A percentile compares a stretch with the other conserved stretches of the same genome.
Conservation (phyloP, 2,329 filamentous ascomycete genomes). For the Cladosporium sp. region DNA sequence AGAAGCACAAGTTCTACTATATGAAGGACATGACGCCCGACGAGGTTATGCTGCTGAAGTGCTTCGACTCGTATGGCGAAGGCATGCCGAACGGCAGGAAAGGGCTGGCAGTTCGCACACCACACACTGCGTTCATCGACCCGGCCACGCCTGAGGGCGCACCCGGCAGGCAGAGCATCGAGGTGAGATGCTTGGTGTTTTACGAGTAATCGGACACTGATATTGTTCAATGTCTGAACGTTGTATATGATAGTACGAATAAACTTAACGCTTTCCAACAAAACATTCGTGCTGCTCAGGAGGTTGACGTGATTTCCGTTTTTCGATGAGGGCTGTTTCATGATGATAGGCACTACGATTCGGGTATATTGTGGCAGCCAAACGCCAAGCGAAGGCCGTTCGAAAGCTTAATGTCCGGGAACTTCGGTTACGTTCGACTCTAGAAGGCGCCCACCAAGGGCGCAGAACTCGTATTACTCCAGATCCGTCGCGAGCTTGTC, state of each 20-base stretch:
- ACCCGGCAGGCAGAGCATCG: conserved; percentile 78
- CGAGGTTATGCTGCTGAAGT: conserved; percentile 56
- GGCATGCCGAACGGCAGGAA: conserved; percentile 41
- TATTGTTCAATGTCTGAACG: neutral
- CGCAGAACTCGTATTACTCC: conserved; percentile 1
- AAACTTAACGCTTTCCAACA: neutral
- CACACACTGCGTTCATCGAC: conserved; percentile 80
- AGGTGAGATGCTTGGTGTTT: conserved; percentile 83
- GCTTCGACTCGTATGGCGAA: conserved; percentile 48
- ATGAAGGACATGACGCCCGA: conserved; percentile 65
- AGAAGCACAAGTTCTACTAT: conserved; percentile 63
- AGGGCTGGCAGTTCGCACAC: conserved; percentile 48
- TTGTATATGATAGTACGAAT: neutral
- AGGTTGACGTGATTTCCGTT: conserved; percentile 1
- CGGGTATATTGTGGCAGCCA: neutral
- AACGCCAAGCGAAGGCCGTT: neutral
- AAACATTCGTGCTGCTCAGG: neutral
- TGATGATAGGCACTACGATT: neutral
- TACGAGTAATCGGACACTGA: conserved; percentile 25
- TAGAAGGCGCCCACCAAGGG: neutral
- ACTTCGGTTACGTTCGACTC: neutral
- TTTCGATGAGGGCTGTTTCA: conserved; percentile 3
- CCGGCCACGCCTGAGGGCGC: conserved; percentile 69
- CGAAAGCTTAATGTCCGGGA: neutral
- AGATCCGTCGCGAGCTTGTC: neutral